Percentiles rank a stretch among this genome's conserved stretches.
phyloP scores from a whole-genome alignment of 768 basidiomycete species.

The Termitomyces sp. region DNA sequence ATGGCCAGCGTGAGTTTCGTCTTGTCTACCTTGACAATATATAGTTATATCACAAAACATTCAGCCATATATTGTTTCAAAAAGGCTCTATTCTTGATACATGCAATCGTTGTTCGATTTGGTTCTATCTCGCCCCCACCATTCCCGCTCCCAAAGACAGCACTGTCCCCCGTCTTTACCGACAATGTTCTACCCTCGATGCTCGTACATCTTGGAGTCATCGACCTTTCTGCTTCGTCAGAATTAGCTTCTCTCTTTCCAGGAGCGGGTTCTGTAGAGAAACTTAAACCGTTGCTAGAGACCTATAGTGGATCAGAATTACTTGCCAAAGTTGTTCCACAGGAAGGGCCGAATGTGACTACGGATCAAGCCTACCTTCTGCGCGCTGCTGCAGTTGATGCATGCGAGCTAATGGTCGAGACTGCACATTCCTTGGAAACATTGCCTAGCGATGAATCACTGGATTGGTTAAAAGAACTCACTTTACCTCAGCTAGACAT shows the following conservation, averaged over 20 bases:
- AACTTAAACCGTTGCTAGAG: constrained; percentile 34
- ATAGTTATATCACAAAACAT: background rate
- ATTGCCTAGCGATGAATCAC: constrained; percentile 16
- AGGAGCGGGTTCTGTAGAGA: constrained; percentile 30
- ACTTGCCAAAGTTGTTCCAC: constrained; percentile 14
- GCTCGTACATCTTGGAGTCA: constrained; percentile 67
- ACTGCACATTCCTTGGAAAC: constrained; percentile 35
- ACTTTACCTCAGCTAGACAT: constrained; percentile 58
- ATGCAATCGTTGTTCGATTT: constrained; percentile 66
- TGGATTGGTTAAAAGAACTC: constrained; percentile 50
- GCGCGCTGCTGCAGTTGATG: constrained; percentile 76
- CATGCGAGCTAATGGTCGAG: constrained; percentile 64
- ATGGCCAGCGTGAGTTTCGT: constrained; percentile 50
- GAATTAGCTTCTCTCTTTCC: constrained; percentile 45
- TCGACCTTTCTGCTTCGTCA: constrained; percentile 54
- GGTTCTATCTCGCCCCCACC: constrained; percentile 42
- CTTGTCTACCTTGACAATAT: background rate
- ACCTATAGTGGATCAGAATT: constrained; percentile 8
- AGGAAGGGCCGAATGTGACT: constrained; percentile 49
- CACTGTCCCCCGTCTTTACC: constrained; percentile 58
- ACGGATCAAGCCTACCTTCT: constrained; percentile 61
- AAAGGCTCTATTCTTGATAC: constrained; percentile 80
- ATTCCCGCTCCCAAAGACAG: constrained; percentile 59
- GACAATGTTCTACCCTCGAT: constrained; percentile 86
- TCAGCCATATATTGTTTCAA: constrained; percentile 86